phyloP scores from a whole-genome alignment of 768 basidiomycete species.

The Kwoniella newhampshirensis region DNA sequence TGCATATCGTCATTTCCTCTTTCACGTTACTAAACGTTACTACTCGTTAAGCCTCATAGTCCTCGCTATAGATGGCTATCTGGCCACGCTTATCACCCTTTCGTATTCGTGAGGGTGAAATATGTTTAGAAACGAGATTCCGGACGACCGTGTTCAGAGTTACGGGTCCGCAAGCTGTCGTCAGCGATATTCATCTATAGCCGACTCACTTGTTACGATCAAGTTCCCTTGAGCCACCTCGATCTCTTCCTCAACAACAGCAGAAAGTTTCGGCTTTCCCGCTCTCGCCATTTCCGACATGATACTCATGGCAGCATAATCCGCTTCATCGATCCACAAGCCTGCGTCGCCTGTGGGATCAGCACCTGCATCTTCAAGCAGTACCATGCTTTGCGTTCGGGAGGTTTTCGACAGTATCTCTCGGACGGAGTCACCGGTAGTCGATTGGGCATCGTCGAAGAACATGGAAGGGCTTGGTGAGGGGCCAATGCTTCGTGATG shows the following conservation, averaged over 20 bases:
- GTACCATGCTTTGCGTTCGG: constrained; percentile 46
- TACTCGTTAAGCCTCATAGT: constrained; percentile 61
- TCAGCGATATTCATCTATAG: not conserved
- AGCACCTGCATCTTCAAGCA: constrained; percentile 31
- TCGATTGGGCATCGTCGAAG: constrained; percentile 35
- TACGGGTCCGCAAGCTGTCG: constrained; percentile 68
- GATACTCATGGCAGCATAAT: constrained; percentile 62
- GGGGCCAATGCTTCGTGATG: constrained; percentile 6
- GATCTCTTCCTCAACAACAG: constrained; percentile 67
- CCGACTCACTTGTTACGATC: constrained; percentile 68
- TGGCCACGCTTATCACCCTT: constrained; percentile 63
- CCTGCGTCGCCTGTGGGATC: constrained; percentile 27
- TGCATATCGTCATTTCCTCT: no score
- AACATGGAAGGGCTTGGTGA: constrained; percentile 41
- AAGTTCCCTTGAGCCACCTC: constrained; percentile 60
- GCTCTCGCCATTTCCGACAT: constrained; percentile 66
- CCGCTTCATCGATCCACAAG: constrained; percentile 59
- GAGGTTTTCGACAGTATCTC: constrained; percentile 26
- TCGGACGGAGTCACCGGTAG: constrained; percentile 37
- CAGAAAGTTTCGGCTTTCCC: constrained; percentile 67
- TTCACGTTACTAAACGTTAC: no score
- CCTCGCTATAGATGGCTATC: constrained; percentile 66
- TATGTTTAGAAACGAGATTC: constrained; percentile 64
- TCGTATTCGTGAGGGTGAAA: constrained; percentile 60
- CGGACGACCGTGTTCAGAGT: constrained; percentile 69